These are phyloP conservation scores for Tetradesmus lagerheimii DNA, from an alignment of 139 green algal species.

Conservation along the genomic window DNA sequence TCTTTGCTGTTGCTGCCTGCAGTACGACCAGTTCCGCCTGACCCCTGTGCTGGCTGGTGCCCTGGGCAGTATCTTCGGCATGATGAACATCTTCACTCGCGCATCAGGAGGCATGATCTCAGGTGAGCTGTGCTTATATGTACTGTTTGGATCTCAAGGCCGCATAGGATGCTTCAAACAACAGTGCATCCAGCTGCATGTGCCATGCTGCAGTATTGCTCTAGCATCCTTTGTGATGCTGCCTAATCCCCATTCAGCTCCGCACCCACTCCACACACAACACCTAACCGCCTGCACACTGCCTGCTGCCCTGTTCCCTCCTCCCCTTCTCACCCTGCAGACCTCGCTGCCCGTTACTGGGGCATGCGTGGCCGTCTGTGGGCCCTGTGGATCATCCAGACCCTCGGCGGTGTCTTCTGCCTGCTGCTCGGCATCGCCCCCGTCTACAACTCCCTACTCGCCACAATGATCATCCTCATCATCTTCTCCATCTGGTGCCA, in stretches of 20 bases:
- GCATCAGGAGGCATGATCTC: conserved; percentile 83
- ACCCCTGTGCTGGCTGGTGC: conserved; percentile 55
- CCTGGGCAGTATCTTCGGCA: conserved; percentile 82
- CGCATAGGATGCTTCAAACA: no score
- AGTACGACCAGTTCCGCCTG: conserved; percentile 86
- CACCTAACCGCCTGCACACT: neutral
- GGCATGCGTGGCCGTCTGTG: conserved; percentile 92
- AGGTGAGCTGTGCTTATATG: no score
- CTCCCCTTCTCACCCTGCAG: conserved; percentile 25
- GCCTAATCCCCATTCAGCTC: no score
- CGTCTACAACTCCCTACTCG: conserved; percentile 62
- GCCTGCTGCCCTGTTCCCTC: neutral
- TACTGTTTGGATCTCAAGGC: no score
- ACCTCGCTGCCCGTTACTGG: conserved; percentile 62
- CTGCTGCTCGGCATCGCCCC: conserved; percentile 80
- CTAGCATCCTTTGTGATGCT: no score
- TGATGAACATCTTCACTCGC: conserved; percentile 95
- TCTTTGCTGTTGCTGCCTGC: conserved; percentile 7
- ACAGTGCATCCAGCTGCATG: no score
- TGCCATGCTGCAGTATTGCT: no score
- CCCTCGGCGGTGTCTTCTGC: conserved; percentile 81
- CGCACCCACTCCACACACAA: no score
- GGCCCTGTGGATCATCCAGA: conserved; percentile 78
- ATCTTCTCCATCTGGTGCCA: conserved; percentile 90
- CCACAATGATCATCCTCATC: conserved; percentile 88